These are phyloP conservation scores for Alternaria sp. DNA, from an alignment of 2,329 filamentous ascomycete species.

Conservation along the genomic window DNA sequence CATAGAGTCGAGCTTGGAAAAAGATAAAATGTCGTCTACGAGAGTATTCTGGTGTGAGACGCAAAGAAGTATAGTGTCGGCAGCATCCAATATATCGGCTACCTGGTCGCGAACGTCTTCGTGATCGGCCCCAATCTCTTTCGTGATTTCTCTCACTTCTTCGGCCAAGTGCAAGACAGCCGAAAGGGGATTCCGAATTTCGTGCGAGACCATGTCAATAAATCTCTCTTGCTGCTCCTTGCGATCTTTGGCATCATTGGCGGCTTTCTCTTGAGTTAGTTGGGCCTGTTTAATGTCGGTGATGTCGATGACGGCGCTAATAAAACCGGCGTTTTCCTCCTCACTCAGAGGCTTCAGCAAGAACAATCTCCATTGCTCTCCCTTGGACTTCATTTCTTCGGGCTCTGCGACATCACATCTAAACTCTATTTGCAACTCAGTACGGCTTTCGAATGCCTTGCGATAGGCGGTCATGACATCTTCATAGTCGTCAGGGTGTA, in stretches of 20 bases:
- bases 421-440: constrained; percentile 55
- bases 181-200: constrained; percentile 51
- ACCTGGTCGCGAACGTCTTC: constrained; percentile 29
- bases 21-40: constrained; percentile 58
- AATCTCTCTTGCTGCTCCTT: constrained; percentile 58
- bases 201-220: constrained; percentile 57
- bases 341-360: constrained; percentile 54
- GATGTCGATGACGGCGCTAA: constrained; percentile 58
- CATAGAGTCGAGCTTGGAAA: constrained; percentile 59
- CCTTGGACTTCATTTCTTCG: constrained; percentile 19
- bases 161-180: constrained; percentile 55
- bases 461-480: constrained; percentile 56
- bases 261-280: constrained; percentile 52
- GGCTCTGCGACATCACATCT: constrained; percentile 48
- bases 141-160: constrained; percentile 50
- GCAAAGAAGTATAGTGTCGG: constrained; percentile 54
- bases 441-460: constrained; percentile 50
- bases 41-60: constrained; percentile 56
- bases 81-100: constrained; percentile 46
- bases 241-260: constrained; percentile 53
- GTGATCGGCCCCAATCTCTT: constrained; percentile 30
- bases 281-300: constrained; percentile 56
- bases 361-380: constrained; percentile 53
- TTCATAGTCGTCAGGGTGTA: constrained; percentile 55
- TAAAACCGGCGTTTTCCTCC: constrained; percentile 53